phyloP scores from a whole-genome alignment of 2,329 filamentous ascomycete species.

The Furcasterigmium sp. region DNA sequence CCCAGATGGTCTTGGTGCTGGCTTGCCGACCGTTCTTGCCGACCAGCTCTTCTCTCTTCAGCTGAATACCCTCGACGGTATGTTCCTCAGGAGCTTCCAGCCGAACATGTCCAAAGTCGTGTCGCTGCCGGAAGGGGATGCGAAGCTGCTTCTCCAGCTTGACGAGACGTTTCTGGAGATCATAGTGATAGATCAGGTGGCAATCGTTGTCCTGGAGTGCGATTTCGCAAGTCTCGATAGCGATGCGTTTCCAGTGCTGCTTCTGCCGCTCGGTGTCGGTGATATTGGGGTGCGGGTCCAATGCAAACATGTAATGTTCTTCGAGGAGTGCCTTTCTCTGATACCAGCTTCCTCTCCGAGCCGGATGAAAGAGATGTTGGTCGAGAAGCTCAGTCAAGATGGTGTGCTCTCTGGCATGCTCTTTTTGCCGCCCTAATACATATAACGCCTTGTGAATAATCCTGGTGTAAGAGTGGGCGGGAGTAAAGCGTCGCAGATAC shows the following conservation, averaged over 20 bases:
- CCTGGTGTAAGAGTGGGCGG: conserved; percentile 88
- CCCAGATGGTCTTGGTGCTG: conserved; percentile 77
- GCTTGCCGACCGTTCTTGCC: conserved; percentile 34
- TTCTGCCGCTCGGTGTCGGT: conserved; percentile 51
- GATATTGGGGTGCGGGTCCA: conserved; percentile 38
- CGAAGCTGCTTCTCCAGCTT: conserved; percentile 85
- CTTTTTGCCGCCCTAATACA: conserved; percentile 75
- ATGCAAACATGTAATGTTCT: conserved; percentile 83
- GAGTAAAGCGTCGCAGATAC: conserved; percentile 84
- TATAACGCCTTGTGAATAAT: conserved; percentile 84
- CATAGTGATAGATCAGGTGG: conserved; percentile 89
- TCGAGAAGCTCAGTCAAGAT: conserved; percentile 69
- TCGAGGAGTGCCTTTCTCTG: conserved; percentile 91
- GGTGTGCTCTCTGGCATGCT: conserved; percentile 70
- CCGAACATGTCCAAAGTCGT: conserved; percentile 85
- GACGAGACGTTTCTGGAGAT: conserved; percentile 86
- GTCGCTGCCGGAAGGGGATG: conserved; percentile 78
- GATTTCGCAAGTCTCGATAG: conserved; percentile 75
- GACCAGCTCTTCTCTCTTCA: conserved; percentile 51
- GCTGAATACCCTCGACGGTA: conserved; percentile 68
- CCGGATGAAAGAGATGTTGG: conserved; percentile 80
- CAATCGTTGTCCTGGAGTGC: conserved; percentile 85
- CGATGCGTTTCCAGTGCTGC: conserved; percentile 75
- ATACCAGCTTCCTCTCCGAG: conserved; percentile 87
- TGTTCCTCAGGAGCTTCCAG: conserved; percentile 73